Evolutionary conservation across 495 filamentous ascomycete genomes (phyloP).

Genomic region (Aspergillus indologenus): DNA sequence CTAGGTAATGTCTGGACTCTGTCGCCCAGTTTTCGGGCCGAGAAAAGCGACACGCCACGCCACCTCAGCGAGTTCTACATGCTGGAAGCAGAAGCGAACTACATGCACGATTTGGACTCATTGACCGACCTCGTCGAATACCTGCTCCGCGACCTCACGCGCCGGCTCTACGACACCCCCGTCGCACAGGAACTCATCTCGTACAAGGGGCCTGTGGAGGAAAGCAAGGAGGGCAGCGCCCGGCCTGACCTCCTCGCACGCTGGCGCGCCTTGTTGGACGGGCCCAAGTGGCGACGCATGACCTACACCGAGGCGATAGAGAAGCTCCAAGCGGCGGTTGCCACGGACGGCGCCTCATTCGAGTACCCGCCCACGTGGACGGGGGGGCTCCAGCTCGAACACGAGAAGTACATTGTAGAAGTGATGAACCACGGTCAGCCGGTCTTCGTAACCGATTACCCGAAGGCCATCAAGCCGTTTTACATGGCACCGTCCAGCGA

Average conservation of each 20-base stretch:
- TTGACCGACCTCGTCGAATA: constrained; percentile 79
- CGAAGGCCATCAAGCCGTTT: constrained; percentile 82
- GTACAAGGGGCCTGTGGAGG: constrained; percentile 37
- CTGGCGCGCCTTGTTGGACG: constrained; percentile 64
- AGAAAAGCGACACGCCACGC: constrained; percentile 89
- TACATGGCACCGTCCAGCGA: constrained; percentile 75
- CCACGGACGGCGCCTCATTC: constrained; percentile 53
- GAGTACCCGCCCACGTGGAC: constrained; percentile 65
- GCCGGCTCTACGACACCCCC: constrained; percentile 50
- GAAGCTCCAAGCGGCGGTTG: constrained; percentile 58
- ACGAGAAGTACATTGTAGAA: constrained; percentile 84
- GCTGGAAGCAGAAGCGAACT: constrained; percentile 87
- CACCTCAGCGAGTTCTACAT: constrained; percentile 99
- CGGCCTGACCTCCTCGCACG: constrained; percentile 54
- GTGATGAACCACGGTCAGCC: constrained; percentile 65
- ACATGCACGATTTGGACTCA: constrained; percentile 62
- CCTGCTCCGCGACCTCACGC: constrained; percentile 63
- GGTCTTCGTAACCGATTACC: constrained; percentile 93
- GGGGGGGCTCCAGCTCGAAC: constrained; percentile 80
- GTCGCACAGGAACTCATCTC: constrained; percentile 62
- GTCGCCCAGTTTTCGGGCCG: constrained; percentile 89
- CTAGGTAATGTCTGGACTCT: constrained; percentile 91
- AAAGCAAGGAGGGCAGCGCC: constrained; percentile 32
- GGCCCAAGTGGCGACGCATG: constrained; percentile 70
- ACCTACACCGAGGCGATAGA: constrained; percentile 79